Percentiles rank a stretch among this genome's conserved stretches.
phyloP scores from a whole-genome alignment of 2,329 filamentous ascomycete genomes.

The Lomentospora prolificans region DNA sequence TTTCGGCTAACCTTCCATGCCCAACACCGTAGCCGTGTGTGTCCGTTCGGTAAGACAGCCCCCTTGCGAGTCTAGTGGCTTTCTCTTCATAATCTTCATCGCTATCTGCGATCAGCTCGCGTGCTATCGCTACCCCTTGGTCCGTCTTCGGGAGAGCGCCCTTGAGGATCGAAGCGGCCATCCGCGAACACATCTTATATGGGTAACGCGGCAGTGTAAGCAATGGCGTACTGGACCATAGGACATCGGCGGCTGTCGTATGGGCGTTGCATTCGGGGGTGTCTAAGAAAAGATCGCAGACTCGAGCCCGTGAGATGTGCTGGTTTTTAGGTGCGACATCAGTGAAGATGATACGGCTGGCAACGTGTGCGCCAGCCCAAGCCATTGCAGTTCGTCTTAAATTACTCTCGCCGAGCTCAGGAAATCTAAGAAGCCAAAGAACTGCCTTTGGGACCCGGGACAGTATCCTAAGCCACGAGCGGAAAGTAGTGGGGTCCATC shows the following conservation, averaged over 20 bases:
- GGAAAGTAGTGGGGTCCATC: constrained; percentile 96
- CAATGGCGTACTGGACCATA: constrained; percentile 93
- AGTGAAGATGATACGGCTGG: constrained; percentile 82
- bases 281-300: constrained; percentile 92
- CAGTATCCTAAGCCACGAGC: constrained; percentile 89
- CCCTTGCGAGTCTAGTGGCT: constrained; percentile 57
- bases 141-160: constrained; percentile 70
- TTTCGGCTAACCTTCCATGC: constrained; percentile 61
- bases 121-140: constrained; percentile 57
- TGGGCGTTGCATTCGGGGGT: constrained; percentile 98
- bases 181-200: constrained; percentile 98
- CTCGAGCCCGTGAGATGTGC: constrained; percentile 82
- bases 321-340: constrained; percentile 92
- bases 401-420: constrained; percentile 82
- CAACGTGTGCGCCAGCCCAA: constrained; percentile 82
- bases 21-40: constrained; percentile 40
- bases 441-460: constrained; percentile 76
- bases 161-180: constrained; percentile 89
- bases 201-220: constrained; percentile 83
- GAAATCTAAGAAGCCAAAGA: constrained; percentile 94
- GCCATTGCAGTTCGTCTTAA: constrained; percentile 66
- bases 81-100: constrained; percentile 79
- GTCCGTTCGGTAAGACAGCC: constrained; percentile 47
- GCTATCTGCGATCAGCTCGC: constrained; percentile 65
- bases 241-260: constrained; percentile 89